phyloP scores from a whole-genome alignment of 1,139 yeast species.

The Protomyces pachydermus region DNA sequence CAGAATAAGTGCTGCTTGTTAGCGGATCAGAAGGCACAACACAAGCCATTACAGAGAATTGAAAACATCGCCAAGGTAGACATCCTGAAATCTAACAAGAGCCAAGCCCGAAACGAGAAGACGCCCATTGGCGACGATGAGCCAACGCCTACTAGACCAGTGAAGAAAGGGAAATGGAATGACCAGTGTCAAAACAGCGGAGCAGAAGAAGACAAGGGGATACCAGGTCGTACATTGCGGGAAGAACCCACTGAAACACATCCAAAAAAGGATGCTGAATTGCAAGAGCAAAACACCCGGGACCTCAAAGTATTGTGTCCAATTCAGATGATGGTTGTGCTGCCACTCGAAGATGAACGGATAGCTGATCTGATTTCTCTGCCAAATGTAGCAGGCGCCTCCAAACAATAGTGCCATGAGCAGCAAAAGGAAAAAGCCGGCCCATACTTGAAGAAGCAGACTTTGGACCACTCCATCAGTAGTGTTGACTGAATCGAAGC shows the following conservation, averaged over 20 bases:
- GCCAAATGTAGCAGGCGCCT: constrained; percentile 68
- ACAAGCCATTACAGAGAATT: constrained; percentile 52
- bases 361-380: constrained; percentile 70
- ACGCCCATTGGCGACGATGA: constrained; percentile 66
- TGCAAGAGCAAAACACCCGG: constrained; percentile 49
- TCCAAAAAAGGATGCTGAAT: constrained; percentile 57
- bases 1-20: constrained; percentile 56
- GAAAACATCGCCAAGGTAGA: constrained; percentile 83
- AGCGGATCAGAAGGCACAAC: not conserved
- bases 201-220: constrained; percentile 73
- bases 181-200: constrained; percentile 50
- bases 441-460: constrained; percentile 80
- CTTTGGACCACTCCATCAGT: constrained; percentile 36
- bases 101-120: constrained; percentile 74
- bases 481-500: constrained; percentile 42
- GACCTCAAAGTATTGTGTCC: constrained; percentile 53
- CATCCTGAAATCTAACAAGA: constrained; percentile 92
- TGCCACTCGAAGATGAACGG: constrained; percentile 88
- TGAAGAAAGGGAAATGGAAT: constrained; percentile 55
- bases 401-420: constrained; percentile 61
- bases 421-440: constrained; percentile 68
- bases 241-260: constrained; percentile 70
- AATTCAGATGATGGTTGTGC: constrained; percentile 63
- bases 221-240: constrained; percentile 62
- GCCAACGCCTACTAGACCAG: constrained; percentile 64